Base-by-base conservation (phyloP, 1,139 yeast genomes). In the Zygoascus meyerae region DNA sequence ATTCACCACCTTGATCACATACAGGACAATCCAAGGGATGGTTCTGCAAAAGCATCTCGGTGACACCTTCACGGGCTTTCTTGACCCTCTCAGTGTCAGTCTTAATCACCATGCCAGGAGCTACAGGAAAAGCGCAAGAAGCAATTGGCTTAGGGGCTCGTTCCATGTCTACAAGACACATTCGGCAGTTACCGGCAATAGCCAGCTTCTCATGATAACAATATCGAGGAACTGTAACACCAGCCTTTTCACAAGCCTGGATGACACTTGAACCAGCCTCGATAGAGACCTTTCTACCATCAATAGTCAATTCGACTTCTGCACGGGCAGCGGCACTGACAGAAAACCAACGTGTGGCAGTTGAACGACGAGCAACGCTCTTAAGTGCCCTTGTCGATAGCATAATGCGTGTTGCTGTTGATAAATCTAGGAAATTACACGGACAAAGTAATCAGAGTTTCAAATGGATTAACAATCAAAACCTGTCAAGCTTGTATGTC, bases 1-100 rank as follows among this genome's bases (percentile, higher is more conserved):
- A 86, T 66, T 86, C 95, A 57, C 95, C 95, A 70, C 95, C 95
- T 70, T 86, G 95, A 69, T 86, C 95, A 69, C 95, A 86, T 47
- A 86, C 84, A 34, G 95, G 95, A 70, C 95, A 86, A 70, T 86
- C 95, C 64, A 86, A 75, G 32, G 95, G 95, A 71, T 86, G 95
- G 73, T 86, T 86, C 60, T 86, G 89, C 57, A 86, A 75, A 56
- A 86, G 70, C 82, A 86, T 83, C 68, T 86, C 95, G 44, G 95
- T 86, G 57, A 86, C 95, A 62, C 94, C 94, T 68, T 86, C 95
- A 65, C 95, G 78, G 38, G 94, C 89, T 68, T 83, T 81, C 66
- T 79, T 81, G 56, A 86, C 86, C 64, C 89, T 79, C 58, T 84
- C 94, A 33, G 85, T 72, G 64, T 82, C 79, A 47, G 95, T 86